Conservation (phyloP, 768 basidiomycete species). For the Psilocybe subaeruginosa region DNA sequence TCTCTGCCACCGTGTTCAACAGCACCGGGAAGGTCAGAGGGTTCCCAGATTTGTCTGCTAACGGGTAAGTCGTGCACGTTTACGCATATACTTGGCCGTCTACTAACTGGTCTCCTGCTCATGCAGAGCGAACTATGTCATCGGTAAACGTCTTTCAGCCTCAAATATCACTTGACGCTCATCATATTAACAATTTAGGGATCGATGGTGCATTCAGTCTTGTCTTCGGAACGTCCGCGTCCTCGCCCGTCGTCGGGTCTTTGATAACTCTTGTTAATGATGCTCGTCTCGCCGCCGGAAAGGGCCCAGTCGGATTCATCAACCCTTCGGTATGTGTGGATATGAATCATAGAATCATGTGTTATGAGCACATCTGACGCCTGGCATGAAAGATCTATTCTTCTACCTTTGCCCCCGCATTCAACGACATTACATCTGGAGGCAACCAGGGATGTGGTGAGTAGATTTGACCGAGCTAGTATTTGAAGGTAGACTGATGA, state of each 20-base stretch:
- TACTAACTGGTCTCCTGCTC: neutral
- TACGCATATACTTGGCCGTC: neutral
- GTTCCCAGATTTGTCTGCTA: constrained; percentile 54
- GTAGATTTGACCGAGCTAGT: neutral
- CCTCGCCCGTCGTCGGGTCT: constrained; percentile 41
- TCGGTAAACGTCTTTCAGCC: constrained; percentile 26
- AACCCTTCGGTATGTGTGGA: constrained; percentile 39
- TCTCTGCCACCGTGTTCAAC: constrained; percentile 45
- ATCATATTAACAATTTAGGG: constrained; percentile 18
- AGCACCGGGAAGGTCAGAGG: constrained; percentile 46
- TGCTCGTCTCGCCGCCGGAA: constrained; percentile 44
- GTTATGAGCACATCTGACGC: too few species aligned
- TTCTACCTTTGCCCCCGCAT: constrained; percentile 14
- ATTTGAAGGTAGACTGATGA: neutral
- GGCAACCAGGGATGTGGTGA: constrained; percentile 24
- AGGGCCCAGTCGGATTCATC: constrained; percentile 51
- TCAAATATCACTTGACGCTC: neutral
- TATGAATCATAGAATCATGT: too few species aligned
- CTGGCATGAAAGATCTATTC: constrained; percentile 20
- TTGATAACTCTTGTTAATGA: constrained; percentile 57
- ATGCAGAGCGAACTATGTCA: constrained; percentile 41
- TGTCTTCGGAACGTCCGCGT: constrained; percentile 46
- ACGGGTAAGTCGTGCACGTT: constrained; percentile 33
- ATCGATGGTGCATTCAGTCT: constrained; percentile 37
- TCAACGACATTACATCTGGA: constrained; percentile 27